These are phyloP conservation scores for Ophiostoma montium DNA, from an alignment of 2,329 filamentous ascomycete species.

Conservation along the genomic window DNA sequence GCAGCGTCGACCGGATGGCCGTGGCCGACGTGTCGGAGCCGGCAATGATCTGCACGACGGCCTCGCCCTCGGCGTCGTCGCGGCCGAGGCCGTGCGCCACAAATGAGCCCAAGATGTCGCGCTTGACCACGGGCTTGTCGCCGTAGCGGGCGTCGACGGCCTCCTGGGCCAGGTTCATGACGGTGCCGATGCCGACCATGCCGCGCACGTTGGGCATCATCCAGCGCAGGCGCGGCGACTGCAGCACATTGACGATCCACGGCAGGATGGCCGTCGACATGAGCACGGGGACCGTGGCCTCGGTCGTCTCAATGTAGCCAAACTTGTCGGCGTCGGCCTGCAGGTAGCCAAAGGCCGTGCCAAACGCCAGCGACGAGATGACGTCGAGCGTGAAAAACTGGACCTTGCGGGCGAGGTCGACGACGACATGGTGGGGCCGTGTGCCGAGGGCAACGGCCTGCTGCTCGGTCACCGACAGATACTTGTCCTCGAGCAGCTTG, in stretches of 20 bases:
- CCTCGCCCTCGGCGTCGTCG: constrained; percentile 29
- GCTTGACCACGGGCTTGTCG: constrained; percentile 11
- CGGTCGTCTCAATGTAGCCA: constrained; percentile 25
- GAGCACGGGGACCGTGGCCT: constrained; percentile 23
- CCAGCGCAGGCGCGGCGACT: constrained; percentile 24
- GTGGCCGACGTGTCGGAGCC: constrained; percentile 20
- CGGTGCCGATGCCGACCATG: constrained; percentile 12
- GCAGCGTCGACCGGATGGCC: constrained; percentile 16
- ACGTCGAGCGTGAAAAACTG: constrained; percentile 42
- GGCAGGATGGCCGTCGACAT: constrained; percentile 29
- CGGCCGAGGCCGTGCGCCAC: constrained; percentile 25
- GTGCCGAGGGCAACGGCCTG: constrained; percentile 13
- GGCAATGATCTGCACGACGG: constrained; percentile 24
- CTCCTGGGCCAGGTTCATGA: constrained; percentile 14
- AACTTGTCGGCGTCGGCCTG: constrained; percentile 31
- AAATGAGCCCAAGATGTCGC: constrained; percentile 27
- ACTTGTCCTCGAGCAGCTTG: constrained; percentile 27
- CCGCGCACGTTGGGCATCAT: constrained; percentile 12
- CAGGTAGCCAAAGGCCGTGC: constrained; percentile 32
- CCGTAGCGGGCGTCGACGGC: constrained; percentile 12
- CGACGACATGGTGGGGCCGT: not conserved
- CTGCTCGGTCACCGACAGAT: constrained; percentile 21
- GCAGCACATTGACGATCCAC: constrained; percentile 25
- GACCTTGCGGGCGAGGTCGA: constrained; percentile 31
- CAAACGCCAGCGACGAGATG: constrained; percentile 36